Conservation (phyloP, 441 rosid species). For the Brassica hybrid region DNA sequence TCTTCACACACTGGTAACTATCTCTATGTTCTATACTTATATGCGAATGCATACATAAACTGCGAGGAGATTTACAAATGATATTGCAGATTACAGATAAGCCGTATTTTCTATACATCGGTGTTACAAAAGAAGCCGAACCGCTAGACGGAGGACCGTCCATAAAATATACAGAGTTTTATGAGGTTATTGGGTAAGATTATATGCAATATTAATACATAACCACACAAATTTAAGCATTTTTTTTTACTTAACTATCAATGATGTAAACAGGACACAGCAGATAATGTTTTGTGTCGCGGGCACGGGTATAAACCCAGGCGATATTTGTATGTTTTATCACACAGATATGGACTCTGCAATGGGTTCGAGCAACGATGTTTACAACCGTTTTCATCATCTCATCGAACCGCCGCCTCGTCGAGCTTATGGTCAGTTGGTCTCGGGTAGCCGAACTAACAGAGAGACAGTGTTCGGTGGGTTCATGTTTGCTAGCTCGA, state of each 20-base stretch:
- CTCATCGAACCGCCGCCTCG: constrained; percentile 3
- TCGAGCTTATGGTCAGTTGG: not conserved
- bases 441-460: not conserved
- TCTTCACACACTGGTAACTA: constrained; percentile 6
- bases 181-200: constrained; percentile 10
- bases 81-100: not conserved
- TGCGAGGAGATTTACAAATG: not conserved
- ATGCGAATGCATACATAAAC: not conserved
- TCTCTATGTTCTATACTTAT: not conserved
- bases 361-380: constrained; percentile 33
- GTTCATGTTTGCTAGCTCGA: constrained; percentile 50
- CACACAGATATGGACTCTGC: constrained; percentile 55
- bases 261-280: constrained; percentile 34
- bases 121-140: constrained; percentile 3
- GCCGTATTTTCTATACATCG: not conserved
- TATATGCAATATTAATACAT: not conserved
- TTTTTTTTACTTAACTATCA: not conserved
- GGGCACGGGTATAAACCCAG: constrained; percentile 51
- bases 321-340: constrained; percentile 55
- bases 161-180: not conserved
- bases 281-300: constrained; percentile 39
- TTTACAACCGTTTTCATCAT: constrained; percentile 27
- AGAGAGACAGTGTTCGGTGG: constrained; percentile 53
- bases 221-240: not conserved
- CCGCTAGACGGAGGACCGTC: constrained; percentile 6